These are phyloP conservation scores for Entelexis sorbosivorans DNA, from an alignment of 1,139 yeast genomes.

Conservation along the genomic window DNA sequence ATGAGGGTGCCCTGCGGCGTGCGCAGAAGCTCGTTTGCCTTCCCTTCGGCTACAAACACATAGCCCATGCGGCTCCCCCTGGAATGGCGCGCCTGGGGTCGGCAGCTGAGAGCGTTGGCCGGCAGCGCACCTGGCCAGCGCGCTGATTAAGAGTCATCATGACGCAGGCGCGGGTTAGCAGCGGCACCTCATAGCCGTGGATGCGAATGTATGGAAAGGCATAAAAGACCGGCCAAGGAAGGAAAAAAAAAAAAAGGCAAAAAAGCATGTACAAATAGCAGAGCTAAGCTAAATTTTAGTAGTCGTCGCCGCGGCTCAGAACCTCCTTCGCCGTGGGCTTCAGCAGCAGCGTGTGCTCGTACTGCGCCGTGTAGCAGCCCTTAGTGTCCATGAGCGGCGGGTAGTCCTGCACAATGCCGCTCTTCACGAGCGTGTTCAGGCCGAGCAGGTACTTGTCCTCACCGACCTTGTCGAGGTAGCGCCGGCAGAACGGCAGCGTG, in stretches of 20 bases:
- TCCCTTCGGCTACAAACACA: constrained; percentile 13
- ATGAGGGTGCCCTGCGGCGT: constrained; percentile 5
- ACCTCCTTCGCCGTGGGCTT: constrained; percentile 92
- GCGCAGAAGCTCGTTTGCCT: constrained; percentile 13
- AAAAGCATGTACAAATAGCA: no score
- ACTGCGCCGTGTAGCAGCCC: constrained; percentile 93
- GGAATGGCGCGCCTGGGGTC: no score
- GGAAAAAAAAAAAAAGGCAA: no score
- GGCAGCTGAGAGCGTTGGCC: no score
- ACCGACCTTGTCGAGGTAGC: constrained; percentile 84
- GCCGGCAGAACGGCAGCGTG: constrained; percentile 90
- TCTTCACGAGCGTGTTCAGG: constrained; percentile 72
- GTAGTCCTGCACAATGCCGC: constrained; percentile 82
- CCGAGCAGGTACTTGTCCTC: constrained; percentile 87
- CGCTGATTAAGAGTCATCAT: not conserved
- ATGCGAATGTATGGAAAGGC: no score
- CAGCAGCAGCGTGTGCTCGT: constrained; percentile 81
- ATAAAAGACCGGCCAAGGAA: no score
- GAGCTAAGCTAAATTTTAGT: no score
- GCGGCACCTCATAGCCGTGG: no score
- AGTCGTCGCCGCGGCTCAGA: constrained; percentile 90
- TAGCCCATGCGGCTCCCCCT: constrained; percentile 8
- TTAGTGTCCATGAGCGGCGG: constrained; percentile 85
- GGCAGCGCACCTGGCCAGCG: no score
- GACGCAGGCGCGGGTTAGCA: not conserved